Conservation (phyloP, 768 basidiomycete genomes). For the Boletus sensibilis region DNA sequence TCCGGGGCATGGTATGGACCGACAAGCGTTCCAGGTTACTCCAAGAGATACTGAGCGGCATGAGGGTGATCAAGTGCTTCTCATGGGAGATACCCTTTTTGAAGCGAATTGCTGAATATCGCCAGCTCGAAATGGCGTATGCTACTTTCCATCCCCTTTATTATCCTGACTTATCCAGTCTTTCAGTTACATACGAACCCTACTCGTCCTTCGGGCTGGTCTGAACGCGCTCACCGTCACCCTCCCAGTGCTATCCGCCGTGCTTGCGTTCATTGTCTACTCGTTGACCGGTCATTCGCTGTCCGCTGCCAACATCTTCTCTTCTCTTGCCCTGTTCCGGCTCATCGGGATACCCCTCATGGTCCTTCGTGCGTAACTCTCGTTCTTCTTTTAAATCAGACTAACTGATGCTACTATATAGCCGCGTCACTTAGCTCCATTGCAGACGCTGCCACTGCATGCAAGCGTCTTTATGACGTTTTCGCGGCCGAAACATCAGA, state of each 20-base stretch:
- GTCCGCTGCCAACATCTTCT: conserved; percentile 72
- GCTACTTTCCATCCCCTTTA: conserved; percentile 8
- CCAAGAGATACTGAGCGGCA: conserved; percentile 85
- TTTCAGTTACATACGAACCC: conserved; percentile 58
- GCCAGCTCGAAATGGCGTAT: conserved; percentile 69
- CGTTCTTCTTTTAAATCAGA: not conserved
- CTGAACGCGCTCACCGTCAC: conserved; percentile 69
- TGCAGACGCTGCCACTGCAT: conserved; percentile 81
- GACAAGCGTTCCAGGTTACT: conserved; percentile 87
- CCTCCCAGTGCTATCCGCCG: conserved; percentile 76
- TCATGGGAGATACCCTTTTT: conserved; percentile 87
- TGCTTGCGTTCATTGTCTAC: conserved; percentile 75
- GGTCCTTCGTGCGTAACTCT: conserved; percentile 48
- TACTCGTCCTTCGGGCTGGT: conserved; percentile 64
- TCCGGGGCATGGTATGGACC: conserved; percentile 82
- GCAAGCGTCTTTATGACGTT: conserved; percentile 70
- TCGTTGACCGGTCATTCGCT: conserved; percentile 67
- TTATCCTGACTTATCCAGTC: not conserved
- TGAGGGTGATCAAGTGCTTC: conserved; percentile 92
- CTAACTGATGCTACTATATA: conserved; percentile 26
- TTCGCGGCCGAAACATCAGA: conserved; percentile 81
- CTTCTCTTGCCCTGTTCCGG: conserved; percentile 84
- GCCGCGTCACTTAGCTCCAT: conserved; percentile 73
- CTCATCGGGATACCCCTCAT: conserved; percentile 79
- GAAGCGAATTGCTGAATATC: conserved; percentile 64